phyloP scores from a whole-genome alignment of 106 monocot species.

The Cymbidium sinense region DNA sequence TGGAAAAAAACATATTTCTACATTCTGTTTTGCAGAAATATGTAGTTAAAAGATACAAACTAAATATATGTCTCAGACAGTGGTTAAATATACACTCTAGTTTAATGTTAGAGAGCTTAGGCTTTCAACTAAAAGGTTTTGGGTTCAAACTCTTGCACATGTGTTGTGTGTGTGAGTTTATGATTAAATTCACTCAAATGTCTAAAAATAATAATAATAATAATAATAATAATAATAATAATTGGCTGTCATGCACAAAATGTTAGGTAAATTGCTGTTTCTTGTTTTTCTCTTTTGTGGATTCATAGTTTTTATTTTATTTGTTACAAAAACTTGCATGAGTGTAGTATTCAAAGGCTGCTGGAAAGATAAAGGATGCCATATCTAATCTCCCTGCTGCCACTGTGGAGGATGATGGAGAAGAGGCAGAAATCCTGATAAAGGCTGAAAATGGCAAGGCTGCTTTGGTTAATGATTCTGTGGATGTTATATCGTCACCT shows the following conservation, averaged over 20 bases:
- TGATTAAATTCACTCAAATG: no score
- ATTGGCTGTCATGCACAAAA: neutral
- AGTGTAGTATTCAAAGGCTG: slow-evolving; percentile 81
- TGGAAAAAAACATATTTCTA: neutral
- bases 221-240: no score
- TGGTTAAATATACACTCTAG: neutral
- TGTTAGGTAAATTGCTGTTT: neutral
- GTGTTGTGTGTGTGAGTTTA: no score
- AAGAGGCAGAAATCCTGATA: slow-evolving; percentile 55
- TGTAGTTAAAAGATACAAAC: neutral
- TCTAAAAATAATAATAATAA: no score
- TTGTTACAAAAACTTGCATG: neutral
- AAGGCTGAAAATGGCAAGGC: slow-evolving; percentile 25
- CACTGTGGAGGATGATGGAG: slow-evolving; percentile 65
- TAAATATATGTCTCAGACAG: neutral
- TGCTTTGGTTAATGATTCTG: no score
- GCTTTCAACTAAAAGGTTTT: no score
- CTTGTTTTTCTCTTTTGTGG: no score
- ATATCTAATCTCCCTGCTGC: slow-evolving; percentile 67
- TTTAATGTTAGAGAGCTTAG: no score
- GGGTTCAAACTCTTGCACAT: no score
- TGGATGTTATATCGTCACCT: slow-evolving; percentile 9
- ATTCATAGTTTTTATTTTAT: neutral
- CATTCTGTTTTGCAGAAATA: neutral
- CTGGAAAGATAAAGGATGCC: slow-evolving; percentile 89